Percentiles rank a stretch among this genome's conserved stretches.
These are phyloP conservation scores for Penicillium rolfsii DNA, from an alignment of 2,329 filamentous ascomycete species.

Conservation along the genomic window DNA sequence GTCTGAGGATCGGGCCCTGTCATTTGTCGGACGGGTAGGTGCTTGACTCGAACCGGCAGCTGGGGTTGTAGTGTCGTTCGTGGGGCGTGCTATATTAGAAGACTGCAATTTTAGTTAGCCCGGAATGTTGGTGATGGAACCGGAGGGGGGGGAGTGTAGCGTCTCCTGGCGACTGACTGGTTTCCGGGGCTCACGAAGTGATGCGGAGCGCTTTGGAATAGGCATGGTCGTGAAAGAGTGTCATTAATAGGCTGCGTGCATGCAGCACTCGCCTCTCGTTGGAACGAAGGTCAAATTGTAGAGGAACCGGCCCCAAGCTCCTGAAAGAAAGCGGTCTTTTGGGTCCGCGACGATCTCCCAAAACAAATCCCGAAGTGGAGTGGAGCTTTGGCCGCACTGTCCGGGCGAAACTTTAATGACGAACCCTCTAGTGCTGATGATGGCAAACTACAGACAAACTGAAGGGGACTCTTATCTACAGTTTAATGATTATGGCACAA, in stretches of 20 bases:
- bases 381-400: conserved; percentile 7
- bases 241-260: neutral
- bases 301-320: conserved; percentile 4
- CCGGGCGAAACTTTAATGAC: conserved; percentile 2
- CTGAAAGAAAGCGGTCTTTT: conserved; percentile 1
- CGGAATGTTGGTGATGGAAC: conserved; percentile 22
- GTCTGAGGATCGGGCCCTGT: conserved; percentile 14
- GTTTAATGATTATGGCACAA: neutral
- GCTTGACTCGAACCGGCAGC: conserved; percentile 20
- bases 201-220: conserved; percentile 44
- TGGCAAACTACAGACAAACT: neutral
- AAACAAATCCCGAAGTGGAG: conserved; percentile 4
- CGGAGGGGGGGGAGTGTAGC: conserved; percentile 7
- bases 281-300: neutral
- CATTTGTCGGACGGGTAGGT: conserved; percentile 16
- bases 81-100: conserved; percentile 30
- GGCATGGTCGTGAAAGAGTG: conserved; percentile 36
- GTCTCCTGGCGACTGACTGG: conserved; percentile 30
- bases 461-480: neutral
- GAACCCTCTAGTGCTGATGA: neutral
- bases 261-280: neutral
- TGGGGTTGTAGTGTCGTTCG: conserved; percentile 17
- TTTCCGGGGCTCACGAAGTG: conserved; percentile 40
- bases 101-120: conserved; percentile 23
- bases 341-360: conserved; percentile 13